Evolutionary conservation across 306 rosid genomes (phyloP).

Genomic region (Rubus parviflorus): DNA sequence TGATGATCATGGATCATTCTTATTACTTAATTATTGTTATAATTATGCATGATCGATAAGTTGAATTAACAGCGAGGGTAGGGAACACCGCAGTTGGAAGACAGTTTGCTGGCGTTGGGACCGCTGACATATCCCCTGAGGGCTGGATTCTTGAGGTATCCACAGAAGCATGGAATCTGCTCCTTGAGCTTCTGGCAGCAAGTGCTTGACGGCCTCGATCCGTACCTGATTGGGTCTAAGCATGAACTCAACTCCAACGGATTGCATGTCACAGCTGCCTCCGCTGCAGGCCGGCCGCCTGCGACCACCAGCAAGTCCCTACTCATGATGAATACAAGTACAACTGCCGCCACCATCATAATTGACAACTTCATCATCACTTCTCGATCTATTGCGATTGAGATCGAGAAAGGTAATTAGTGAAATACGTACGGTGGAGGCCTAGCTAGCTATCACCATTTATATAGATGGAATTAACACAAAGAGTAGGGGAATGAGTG

Average conservation of each 20-base stretch:
- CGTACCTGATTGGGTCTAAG: not conserved
- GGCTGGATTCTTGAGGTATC: slow-evolving; percentile 50
- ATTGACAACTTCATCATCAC: not conserved
- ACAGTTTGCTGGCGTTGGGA: slow-evolving; percentile 43
- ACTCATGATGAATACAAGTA: not conserved
- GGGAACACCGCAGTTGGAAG: slow-evolving; percentile 42
- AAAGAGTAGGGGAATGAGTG: no score
- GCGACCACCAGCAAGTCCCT: slow-evolving; percentile 18
- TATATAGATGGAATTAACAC: no score
- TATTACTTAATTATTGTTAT: not conserved
- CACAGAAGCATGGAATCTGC: slow-evolving; percentile 63
- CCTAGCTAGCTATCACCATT: no score
- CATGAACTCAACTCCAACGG: slow-evolving; percentile 30
- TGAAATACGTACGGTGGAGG: no score
- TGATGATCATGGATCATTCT: not conserved
- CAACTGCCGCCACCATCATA: not conserved
- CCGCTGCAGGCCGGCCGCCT: slow-evolving; percentile 1
- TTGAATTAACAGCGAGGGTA: slow-evolving; percentile 35
- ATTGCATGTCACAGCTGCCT: slow-evolving; percentile 14
- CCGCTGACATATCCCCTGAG: slow-evolving; percentile 34
- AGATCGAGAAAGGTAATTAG: no score
- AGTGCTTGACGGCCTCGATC: slow-evolving; percentile 30
- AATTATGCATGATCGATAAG: not conserved
- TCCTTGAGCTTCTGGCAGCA: slow-evolving; percentile 61
- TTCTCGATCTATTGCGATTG: not conserved